Base-by-base conservation (phyloP, 179 eudicot species). In the Spinacia oleracea region DNA sequence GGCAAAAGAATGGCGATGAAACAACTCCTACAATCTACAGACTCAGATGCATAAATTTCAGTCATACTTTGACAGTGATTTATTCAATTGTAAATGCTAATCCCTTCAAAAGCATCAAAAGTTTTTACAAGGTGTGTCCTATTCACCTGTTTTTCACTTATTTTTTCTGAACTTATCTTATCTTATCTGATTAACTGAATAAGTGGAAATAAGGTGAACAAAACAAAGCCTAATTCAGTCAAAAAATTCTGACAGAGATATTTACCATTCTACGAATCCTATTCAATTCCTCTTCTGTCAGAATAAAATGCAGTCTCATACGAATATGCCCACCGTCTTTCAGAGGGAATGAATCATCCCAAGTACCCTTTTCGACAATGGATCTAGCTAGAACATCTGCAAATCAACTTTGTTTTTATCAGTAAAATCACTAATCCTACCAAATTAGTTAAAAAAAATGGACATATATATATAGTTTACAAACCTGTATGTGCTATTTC, bases 291-390 rank as follows among this genome's bases (percentile, higher is more conserved):
- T 90, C 92, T 77, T 96, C 94, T 55, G 83, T 89, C 38, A 96
- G 98, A 70, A 81, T 78, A 75, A 96, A 92, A 48, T 82, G 87
- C 78, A 93, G 85, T 81, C 85, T 93, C 92, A 93, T 77, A 76
- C 81, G 98, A 45, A 96, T 86, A 35, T 84, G 83, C 18, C 97
- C 97, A 55, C 97, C 94, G 45, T 90, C 97, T 84, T 91, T 83
- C 59, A 93, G 83, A 38, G 90, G 84, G 73, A 96, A 86, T 42
- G 80, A 59, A 80, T 96, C 97, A 82, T 96, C 96, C 96, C 93
- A 92, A 11, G 58, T 79, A 75, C 93, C 99, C 72, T 87, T 93
- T 87, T 96, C 94, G 51, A 87, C 90, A 46, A 96, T 89, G 21
- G 83, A 82, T 80, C 90, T 86, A 72, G 86, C 86, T 78, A 81